Conservation (phyloP, 2,329 filamentous ascomycete species). For the Didymella segeticola region DNA sequence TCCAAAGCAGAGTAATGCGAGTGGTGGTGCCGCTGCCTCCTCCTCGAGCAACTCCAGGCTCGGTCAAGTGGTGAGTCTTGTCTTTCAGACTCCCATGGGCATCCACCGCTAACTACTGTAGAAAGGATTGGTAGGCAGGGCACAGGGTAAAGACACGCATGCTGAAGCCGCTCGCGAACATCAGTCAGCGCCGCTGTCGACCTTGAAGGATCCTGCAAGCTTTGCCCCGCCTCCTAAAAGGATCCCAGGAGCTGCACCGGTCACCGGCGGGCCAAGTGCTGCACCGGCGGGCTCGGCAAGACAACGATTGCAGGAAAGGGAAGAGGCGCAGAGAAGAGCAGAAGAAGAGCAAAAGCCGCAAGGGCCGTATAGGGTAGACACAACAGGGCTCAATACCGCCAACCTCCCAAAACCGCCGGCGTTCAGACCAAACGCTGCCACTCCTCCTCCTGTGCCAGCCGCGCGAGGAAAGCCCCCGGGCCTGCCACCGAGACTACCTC, state of each 20-base stretch:
- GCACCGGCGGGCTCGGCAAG: constrained; percentile 50
- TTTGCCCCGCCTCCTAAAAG: constrained; percentile 83
- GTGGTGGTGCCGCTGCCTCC: constrained; percentile 42
- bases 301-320: constrained; percentile 45
- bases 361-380: constrained; percentile 72
- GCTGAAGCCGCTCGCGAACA: constrained; percentile 53
- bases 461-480: constrained; percentile 57
- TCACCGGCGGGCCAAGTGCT: constrained; percentile 48
- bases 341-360: constrained; percentile 56
- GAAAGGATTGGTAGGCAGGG: constrained; percentile 66
- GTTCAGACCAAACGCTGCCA: constrained; percentile 51
- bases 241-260: constrained; percentile 29
- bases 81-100: constrained; percentile 17
- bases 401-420: constrained; percentile 75
- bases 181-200: constrained; percentile 68
- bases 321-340: constrained; percentile 45
- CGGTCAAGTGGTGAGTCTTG: constrained; percentile 61
- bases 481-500: constrained; percentile 74
- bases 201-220: constrained; percentile 75
- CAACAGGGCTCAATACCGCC: constrained; percentile 72
- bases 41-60: constrained; percentile 59
- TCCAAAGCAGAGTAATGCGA: constrained; percentile 44
- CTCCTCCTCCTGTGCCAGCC: constrained; percentile 33
- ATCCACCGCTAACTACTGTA: constrained; percentile 38
- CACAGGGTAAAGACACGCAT: constrained; percentile 53